These are phyloP conservation scores for Chlorencoelia australis DNA, from an alignment of 2,329 filamentous ascomycete species.

Conservation along the genomic window DNA sequence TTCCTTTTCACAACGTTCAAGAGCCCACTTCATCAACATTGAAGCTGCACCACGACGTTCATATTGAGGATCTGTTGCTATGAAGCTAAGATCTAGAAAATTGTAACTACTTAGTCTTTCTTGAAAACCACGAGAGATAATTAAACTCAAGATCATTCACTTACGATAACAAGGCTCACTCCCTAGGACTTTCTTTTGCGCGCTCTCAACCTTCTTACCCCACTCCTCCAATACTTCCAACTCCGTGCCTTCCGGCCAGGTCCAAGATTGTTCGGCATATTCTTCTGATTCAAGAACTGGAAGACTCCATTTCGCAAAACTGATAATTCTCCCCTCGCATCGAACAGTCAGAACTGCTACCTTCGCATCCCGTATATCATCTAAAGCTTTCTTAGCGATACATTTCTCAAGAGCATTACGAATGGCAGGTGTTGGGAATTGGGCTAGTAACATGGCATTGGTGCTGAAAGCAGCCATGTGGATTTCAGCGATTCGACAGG, in stretches of 20 bases:
- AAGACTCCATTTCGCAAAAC: constrained; percentile 24
- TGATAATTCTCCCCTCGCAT: too few relatives aligned
- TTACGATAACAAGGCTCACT: constrained; percentile 20
- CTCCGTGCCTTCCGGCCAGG: constrained; percentile 15
- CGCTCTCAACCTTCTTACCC: constrained; percentile 12
- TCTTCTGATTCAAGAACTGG: constrained; percentile 7
- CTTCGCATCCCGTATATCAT: constrained; percentile 8
- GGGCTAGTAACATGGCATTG: constrained; percentile 19
- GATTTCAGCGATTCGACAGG: constrained; percentile 16
- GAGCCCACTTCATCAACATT: constrained; percentile 19
- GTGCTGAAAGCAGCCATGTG: constrained; percentile 25
- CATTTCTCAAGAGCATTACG: too few relatives aligned
- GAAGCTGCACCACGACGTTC: constrained; percentile 19
- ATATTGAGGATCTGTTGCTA: constrained; percentile 17
- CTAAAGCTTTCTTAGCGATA: too few relatives aligned
- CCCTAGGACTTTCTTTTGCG: constrained; percentile 16
- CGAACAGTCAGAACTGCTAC: constrained; percentile 10
- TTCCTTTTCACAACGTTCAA: constrained; percentile 13
- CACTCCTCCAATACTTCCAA: constrained; percentile 16
- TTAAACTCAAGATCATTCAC: constrained; percentile 5
- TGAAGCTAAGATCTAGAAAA: constrained; percentile 18
- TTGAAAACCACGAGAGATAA: background rate
- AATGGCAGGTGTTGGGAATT: constrained; percentile 19
- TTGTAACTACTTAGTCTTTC: too few relatives aligned
- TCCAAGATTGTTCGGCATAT: constrained; percentile 2